Conservation (phyloP, 805 yeast species). For the Yarrowia sp. region DNA sequence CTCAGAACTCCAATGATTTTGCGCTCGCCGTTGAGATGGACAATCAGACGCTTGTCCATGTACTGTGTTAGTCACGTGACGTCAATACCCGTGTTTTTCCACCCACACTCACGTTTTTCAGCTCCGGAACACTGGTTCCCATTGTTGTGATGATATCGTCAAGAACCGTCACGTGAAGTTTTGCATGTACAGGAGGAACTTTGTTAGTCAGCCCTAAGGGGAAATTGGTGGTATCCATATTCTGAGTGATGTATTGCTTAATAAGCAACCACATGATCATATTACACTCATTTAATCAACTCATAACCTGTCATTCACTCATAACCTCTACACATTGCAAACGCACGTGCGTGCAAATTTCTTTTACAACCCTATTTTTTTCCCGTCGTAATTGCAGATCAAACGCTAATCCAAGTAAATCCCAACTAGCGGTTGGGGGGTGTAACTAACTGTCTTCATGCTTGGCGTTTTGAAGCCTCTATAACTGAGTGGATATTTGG, state of each 20-base stretch:
- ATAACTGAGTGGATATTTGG: no score
- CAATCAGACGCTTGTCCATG: constrained; percentile 69
- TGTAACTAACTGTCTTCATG: background rate
- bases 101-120: constrained; percentile 35
- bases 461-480: background rate
- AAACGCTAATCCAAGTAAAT: background rate
- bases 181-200: background rate
- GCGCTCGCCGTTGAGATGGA: constrained; percentile 77
- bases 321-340: background rate
- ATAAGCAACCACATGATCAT: no score
- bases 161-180: background rate
- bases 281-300: no score
- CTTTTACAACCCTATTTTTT: background rate
- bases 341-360: background rate
- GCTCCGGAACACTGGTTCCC: constrained; percentile 38
- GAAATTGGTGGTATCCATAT: no score
- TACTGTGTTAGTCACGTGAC: constrained; percentile 47
- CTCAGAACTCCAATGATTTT: constrained; percentile 74
- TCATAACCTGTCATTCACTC: background rate
- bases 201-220: background rate
- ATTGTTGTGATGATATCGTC: constrained; percentile 31
- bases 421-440: no score
- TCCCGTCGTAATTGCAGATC: background rate
- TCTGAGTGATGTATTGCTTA: no score
- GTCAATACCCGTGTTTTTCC: background rate